A percentile compares a stretch with the other conserved stretches of the same genome.
Conservation (phyloP, 192 early-diverging fungal genomes). For the Bifiguratus adelaidae region DNA sequence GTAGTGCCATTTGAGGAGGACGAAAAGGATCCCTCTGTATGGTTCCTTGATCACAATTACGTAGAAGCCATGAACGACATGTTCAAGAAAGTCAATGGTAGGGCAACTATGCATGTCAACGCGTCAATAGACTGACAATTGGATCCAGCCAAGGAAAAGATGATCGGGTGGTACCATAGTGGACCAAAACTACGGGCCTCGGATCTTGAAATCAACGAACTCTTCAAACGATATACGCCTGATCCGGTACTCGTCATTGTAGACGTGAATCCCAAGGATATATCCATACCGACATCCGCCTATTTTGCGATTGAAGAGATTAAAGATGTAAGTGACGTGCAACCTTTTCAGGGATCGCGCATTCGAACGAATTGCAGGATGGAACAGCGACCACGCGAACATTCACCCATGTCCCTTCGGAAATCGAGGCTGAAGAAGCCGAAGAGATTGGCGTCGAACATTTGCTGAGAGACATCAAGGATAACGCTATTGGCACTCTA, state of each 20-base stretch:
- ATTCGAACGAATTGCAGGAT: conserved; percentile 44
- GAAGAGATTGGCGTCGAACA: conserved; percentile 99
- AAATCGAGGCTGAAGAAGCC: conserved; percentile 98
- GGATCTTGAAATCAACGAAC: conserved; percentile 96
- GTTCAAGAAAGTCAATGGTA: conserved; percentile 99
- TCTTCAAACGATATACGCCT: conserved; percentile 90
- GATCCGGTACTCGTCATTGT: conserved; percentile 97
- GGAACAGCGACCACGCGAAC: conserved; percentile 95
- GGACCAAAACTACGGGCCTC: conserved; percentile 95
- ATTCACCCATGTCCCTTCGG: conserved; percentile 91
- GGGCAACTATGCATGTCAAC: conserved; percentile 1
- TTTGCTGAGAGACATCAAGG: conserved; percentile 95
- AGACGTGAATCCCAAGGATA: conserved; percentile 88
- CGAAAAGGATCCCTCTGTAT: conserved; percentile 93
- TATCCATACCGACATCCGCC: conserved; percentile 92
- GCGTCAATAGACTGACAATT: not conserved
- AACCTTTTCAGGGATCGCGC: not conserved
- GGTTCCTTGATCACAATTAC: conserved; percentile 99
- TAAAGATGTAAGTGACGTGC: conserved; percentile 82
- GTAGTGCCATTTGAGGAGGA: conserved; percentile 99
- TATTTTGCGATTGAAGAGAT: conserved; percentile 98
- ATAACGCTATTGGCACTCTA: conserved; percentile 89
- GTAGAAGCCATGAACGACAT: conserved; percentile 99
- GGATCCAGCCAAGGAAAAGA: conserved; percentile 73
- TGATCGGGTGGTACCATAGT: conserved; percentile 99